Base-by-base conservation (phyloP, 1,139 yeast species). In the Taphrina confusa region DNA sequence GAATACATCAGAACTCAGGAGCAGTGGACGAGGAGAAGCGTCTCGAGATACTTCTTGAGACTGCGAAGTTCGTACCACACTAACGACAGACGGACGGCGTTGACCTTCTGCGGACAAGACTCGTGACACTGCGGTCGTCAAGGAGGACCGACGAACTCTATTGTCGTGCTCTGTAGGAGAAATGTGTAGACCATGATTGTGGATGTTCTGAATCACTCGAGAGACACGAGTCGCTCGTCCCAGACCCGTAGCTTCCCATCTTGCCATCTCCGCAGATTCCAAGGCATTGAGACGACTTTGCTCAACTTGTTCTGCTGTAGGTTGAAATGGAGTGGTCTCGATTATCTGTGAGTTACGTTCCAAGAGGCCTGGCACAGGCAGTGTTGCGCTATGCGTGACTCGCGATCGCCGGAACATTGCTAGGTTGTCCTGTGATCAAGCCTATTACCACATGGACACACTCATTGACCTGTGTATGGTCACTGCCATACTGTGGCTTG, bases 281-380 rank as follows among this genome's bases (percentile, higher is more conserved):
- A 52, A 44, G 8, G 14, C 36, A 23, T 52, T 52, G 31, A 37
- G 30, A 4, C 57, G 57, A 40, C 49, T 39, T 31, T 52, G 57
- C 14, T 42, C 57, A 5, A 52, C 47, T 18, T 39, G 34, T 12
- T 20, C 49, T 4, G 47, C 40, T 28, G 57, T 28, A 4, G 57
- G 57, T 18, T 23, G 30, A 25, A 42, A 42, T 4, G 31, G 30
- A 1, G 42, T 37, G 42, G 42, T 18, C 9, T 22, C 20, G 25
- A 16, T 37, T 37, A 25, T 4, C 18, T n/a, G 25, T 18, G 22
- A 37, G 42, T 37, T 25, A 37, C 6, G 3, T 9, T 37, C 42
- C n/a, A n/a, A n/a, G n/a, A n/a, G n/a, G n/a, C n/a, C n/a, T n/a
- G n/a, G n/a, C n/a, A n/a, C n/a, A n/a, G n/a, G n/a, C n/a, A n/a